Conservation (phyloP, 176 grass and related monocot genomes). For the Secale cereale region DNA sequence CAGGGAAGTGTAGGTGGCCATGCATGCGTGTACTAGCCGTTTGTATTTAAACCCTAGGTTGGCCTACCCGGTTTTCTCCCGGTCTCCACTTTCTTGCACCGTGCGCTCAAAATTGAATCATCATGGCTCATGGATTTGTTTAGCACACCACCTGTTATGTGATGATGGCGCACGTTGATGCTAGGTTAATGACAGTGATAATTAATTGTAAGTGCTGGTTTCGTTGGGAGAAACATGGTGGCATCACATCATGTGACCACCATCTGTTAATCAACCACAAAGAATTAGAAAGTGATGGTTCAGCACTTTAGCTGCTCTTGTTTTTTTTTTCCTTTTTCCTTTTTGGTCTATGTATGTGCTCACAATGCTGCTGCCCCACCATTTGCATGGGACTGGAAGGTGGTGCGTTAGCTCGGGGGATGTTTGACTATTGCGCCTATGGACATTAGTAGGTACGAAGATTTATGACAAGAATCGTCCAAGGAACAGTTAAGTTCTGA, state of each 20-base stretch:
- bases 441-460: slow-evolving; percentile 31
- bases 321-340: background rate
- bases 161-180: slow-evolving; percentile 13
- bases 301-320: background rate
- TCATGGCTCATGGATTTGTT: background rate
- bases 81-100: background rate
- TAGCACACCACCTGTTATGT: background rate
- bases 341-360: slow-evolving; percentile 18
- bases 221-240: slow-evolving; percentile 21
- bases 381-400: background rate
- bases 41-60: slow-evolving; percentile 27
- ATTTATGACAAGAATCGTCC: slow-evolving; percentile 16
- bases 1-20: slow-evolving; percentile 8
- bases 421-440: slow-evolving; percentile 23
- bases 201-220: background rate
- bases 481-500: background rate
- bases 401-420: background rate
- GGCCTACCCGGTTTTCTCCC: background rate
- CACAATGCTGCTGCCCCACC: slow-evolving; percentile 10
- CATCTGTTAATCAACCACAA: background rate
- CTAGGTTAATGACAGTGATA: background rate
- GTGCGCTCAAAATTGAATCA: background rate
- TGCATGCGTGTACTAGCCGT: slow-evolving; percentile 35
- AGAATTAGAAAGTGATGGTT: slow-evolving; percentile 1
- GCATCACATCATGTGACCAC: slow-evolving; percentile 20